Conservation (phyloP, 2,329 filamentous ascomycete genomes). For the Cladophialophora psammophila region DNA sequence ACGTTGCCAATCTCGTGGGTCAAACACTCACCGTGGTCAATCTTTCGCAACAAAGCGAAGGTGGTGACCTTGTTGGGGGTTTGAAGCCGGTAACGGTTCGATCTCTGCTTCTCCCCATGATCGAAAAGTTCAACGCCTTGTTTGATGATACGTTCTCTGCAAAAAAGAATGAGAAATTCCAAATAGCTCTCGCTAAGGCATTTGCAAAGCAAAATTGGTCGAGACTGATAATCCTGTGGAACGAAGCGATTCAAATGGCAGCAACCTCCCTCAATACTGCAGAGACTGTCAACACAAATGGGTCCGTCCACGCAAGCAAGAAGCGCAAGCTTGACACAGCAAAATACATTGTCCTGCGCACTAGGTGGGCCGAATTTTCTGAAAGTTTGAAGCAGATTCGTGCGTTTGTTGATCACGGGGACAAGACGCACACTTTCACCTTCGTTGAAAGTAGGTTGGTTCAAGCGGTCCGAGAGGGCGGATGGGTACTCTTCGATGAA, state of each 20-base stretch:
- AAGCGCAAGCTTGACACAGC: constrained; percentile 68
- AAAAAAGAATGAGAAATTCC: constrained; percentile 85
- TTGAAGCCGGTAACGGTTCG: constrained; percentile 96
- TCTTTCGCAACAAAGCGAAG: constrained; percentile 96
- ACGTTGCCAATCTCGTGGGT: constrained; percentile 82
- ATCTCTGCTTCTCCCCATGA: constrained; percentile 84
- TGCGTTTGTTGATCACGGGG: constrained; percentile 74
- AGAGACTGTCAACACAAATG: constrained; percentile 37
- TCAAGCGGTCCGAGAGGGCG: constrained; percentile 92
- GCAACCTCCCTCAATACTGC: constrained; percentile 65
- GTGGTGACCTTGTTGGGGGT: constrained; percentile 90
- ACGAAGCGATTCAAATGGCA: constrained; percentile 87
- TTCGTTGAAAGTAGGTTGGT: constrained; percentile 97
- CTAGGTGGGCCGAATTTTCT: constrained; percentile 82
- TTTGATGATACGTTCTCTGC: constrained; percentile 87
- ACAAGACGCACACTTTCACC: constrained; percentile 85
- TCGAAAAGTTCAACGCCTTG: constrained; percentile 91
- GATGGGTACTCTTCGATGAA: constrained; percentile 96
- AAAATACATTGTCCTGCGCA: constrained; percentile 63
- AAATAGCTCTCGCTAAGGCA: constrained; percentile 80
- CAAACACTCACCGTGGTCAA: constrained; percentile 93
- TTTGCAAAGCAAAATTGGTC: constrained; percentile 85
- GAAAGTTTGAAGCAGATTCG: constrained; percentile 79
- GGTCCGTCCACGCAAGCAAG: constrained; percentile 64
- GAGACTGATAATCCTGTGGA: constrained; percentile 85